Percentiles rank a stretch among this genome's conserved stretches.
phyloP scores from a whole-genome alignment of 2,329 filamentous ascomycete species.

The Hypoxylon sp. region DNA sequence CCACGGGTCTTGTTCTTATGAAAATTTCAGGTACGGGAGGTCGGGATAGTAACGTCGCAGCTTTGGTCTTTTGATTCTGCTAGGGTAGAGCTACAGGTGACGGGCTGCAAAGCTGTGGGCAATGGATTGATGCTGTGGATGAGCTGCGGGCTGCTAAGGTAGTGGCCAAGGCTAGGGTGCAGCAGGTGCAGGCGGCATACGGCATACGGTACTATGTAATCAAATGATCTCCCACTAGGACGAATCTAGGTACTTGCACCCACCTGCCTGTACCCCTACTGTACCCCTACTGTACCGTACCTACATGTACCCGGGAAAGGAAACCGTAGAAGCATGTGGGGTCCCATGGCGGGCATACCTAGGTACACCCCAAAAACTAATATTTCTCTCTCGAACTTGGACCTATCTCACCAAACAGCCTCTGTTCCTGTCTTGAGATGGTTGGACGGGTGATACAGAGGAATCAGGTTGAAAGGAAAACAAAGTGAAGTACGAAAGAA shows the following conservation, averaged over 20 bases:
- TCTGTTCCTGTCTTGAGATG: constrained; percentile 1
- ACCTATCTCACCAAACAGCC: background rate
- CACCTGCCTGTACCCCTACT: background rate
- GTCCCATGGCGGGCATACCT: background rate
- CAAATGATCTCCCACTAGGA: constrained; percentile 24
- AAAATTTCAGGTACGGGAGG: constrained; percentile 17
- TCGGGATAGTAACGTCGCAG: background rate
- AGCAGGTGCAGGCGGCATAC: too few relatives aligned
- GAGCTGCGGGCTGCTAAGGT: too few relatives aligned
- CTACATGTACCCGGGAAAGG: constrained; percentile 14
- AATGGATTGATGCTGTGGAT: too few relatives aligned
- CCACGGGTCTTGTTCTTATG: constrained; percentile 3
- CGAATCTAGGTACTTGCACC: constrained; percentile 15
- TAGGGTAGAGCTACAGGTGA: too few relatives aligned
- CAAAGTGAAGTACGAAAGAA: constrained; percentile 3
- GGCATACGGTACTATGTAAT: constrained; percentile 1
- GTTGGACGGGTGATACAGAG: constrained; percentile 12
- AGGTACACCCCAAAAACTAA: background rate
- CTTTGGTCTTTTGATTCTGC: background rate
- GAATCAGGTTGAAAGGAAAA: constrained; percentile 5
- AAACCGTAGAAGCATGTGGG: constrained; percentile 9
- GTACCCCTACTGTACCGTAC: constrained; percentile 8
- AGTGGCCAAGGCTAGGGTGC: too few relatives aligned
- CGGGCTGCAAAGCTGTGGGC: too few relatives aligned
- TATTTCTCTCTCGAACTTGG: too few relatives aligned